Conservation (phyloP, 2,329 filamentous ascomycete species). For the Akanthomyces dipterigenus region DNA sequence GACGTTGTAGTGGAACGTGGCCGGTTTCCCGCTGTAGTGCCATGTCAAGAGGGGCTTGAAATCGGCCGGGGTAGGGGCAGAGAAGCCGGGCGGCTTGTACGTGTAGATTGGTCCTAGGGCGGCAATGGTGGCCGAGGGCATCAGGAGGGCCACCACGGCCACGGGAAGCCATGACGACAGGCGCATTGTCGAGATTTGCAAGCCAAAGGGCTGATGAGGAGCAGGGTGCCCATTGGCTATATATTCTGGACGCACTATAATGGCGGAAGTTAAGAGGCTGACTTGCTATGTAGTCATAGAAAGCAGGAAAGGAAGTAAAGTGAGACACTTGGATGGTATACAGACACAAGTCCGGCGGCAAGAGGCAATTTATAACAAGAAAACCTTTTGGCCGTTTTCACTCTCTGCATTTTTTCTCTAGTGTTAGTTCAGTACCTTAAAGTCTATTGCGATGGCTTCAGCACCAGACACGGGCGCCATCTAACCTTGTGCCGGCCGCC, state of each 20-base stretch:
- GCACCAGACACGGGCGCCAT: neutral
- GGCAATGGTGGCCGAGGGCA: neutral
- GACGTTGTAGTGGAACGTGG: conserved; percentile 31
- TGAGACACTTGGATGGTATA: neutral
- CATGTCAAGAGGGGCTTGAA: neutral
- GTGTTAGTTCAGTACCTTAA: neutral
- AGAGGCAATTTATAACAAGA: neutral
- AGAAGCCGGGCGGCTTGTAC: neutral
- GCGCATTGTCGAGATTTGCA: neutral
- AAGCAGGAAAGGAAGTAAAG: neutral
- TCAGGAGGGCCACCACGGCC: neutral
- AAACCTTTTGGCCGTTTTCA: neutral
- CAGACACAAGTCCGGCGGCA: neutral
- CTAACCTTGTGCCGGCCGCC: neutral
- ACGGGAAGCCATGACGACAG: neutral
- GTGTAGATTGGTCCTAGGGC: neutral
- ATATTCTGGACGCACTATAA: neutral
- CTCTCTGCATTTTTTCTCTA: neutral
- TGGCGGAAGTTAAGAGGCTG: neutral
- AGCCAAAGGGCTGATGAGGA: neutral
- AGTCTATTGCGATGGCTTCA: neutral
- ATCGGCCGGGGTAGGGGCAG: neutral
- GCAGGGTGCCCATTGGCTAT: neutral
- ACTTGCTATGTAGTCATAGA: neutral
- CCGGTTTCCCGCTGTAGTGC: neutral